Base-by-base conservation (phyloP, 2,329 filamentous ascomycete species). In the Fusarium acutatum region DNA sequence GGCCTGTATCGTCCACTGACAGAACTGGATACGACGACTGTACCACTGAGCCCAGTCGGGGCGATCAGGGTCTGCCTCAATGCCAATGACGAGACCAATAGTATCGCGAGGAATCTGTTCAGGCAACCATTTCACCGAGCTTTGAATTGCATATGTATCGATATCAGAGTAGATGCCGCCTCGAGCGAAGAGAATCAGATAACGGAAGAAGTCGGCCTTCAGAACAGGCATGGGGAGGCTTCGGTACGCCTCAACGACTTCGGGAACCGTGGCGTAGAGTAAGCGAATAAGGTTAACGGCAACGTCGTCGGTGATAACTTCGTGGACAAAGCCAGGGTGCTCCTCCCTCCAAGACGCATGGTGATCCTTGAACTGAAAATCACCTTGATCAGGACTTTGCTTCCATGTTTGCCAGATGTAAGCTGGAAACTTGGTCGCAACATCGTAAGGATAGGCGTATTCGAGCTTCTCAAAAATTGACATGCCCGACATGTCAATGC, bases 331-430 rank as follows among this genome's bases (percentile, higher is more conserved):
- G 28, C 91, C 92, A 0, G 95, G 96, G 81, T 99, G 95, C 78
- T 92, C 85, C 75, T 93, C 88, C 14, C 94, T 92, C 96, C 96
- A 99, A 70, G 93, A 95, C 20, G 94, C 93, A 84, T 98, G 96
- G 67, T 94, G 88, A 52, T 93, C 90, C 70, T 95, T 91, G 80
- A 97, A 95, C 26, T 86, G 84, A 80, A 99, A 99, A 70, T 93
- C 88, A 57, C 90, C 87, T 28, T 94, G 93, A 4, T 91, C 89
- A 0, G 96, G 95, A 2, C 91, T 93, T 79, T 90, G 92, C 82
- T 97, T 98, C 96, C 96, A 99, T 20, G 96, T 99, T 87, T 99
- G 96, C 96, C 96, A 99, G 80, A 99, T 97, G 86, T 97, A 98
- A 64, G 95, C 95, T 7, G 96, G 96, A 82, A 98, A 98, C 82